Percentiles rank a stretch among this genome's conserved stretches.
phyloP scores from a whole-genome alignment of 2,329 filamentous ascomycete species.

The Scorias spongiosa region DNA sequence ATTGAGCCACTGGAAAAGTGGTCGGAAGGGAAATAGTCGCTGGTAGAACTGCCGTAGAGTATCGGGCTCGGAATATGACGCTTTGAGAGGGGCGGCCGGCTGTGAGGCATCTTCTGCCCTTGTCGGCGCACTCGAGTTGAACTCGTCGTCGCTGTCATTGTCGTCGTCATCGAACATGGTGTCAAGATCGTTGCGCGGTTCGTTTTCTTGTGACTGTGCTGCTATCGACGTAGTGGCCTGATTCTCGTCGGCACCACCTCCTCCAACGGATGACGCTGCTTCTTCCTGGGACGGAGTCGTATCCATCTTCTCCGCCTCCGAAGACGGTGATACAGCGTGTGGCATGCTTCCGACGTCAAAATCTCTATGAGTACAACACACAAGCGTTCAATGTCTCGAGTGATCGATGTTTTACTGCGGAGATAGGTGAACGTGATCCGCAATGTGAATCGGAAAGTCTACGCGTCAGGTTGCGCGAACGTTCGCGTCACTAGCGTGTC shows the following conservation, averaged over 20 bases:
- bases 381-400: not conserved
- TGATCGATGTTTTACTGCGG: not conserved
- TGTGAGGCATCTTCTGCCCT: slow-evolving; percentile 29
- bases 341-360: slow-evolving; percentile 23
- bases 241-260: slow-evolving; percentile 7
- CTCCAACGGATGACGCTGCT: slow-evolving; percentile 17
- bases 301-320: slow-evolving; percentile 4
- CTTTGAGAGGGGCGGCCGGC: slow-evolving; percentile 8
- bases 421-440: not conserved
- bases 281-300: not conserved
- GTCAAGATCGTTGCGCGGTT: slow-evolving; percentile 32
- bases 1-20: slow-evolving; percentile 95
- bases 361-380: not conserved
- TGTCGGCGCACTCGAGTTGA: slow-evolving; percentile 37
- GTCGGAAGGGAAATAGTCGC: slow-evolving; percentile 84
- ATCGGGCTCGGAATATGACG: slow-evolving; percentile 51
- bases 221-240: not conserved
- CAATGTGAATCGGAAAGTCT: not conserved
- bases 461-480: not conserved
- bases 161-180: slow-evolving; percentile 46
- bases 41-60: slow-evolving; percentile 91
- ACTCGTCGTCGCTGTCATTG: slow-evolving; percentile 41
- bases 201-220: slow-evolving; percentile 3
- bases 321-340: slow-evolving; percentile 28
- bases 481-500: not conserved